Conservation (phyloP, 164 flowering plant genomes). For the Dillenia suffruticosa region DNA sequence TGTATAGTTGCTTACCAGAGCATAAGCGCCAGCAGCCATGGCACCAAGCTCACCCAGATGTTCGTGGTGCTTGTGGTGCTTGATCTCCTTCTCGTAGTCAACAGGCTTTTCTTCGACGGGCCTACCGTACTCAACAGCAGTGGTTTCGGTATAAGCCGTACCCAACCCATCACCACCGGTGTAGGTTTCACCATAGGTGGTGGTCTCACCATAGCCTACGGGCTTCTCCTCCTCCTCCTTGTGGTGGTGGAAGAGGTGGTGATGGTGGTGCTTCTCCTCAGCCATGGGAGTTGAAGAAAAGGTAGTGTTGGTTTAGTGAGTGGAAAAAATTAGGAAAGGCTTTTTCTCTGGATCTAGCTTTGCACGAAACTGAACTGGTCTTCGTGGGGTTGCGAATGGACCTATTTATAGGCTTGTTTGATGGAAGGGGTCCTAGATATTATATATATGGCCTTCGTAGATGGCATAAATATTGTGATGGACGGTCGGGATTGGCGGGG, state of each 20-base stretch:
- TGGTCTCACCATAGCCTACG: no score
- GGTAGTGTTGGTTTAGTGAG: no score
- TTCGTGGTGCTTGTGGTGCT: constrained; percentile 68
- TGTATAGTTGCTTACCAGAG: constrained; percentile 16
- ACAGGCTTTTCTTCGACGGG: no score
- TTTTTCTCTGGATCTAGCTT: no score
- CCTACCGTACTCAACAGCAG: no score
- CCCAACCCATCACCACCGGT: no score
- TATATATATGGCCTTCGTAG: background rate
- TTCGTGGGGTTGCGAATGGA: no score
- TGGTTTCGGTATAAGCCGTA: no score
- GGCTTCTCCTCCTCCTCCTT: constrained; percentile 4
- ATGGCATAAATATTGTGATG: background rate
- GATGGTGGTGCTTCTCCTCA: constrained; percentile 25
- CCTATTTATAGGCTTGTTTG: no score
- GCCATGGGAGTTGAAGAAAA: constrained; percentile 10
- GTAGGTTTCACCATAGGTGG: no score
- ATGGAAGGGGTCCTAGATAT: background rate
- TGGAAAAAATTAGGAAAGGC: no score
- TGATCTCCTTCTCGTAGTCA: constrained; percentile 52
- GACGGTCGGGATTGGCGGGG: constrained; percentile 1
- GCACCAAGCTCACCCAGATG: constrained; percentile 52
- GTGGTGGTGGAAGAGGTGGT: constrained; percentile 15
- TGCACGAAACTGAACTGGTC: no score
- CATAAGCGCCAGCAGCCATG: constrained; percentile 56